Percentiles rank a stretch among this genome's conserved stretches.
Evolutionary conservation across 371 early-diverging fungal genomes (phyloP).

Genomic region (Mucor saturninus): DNA sequence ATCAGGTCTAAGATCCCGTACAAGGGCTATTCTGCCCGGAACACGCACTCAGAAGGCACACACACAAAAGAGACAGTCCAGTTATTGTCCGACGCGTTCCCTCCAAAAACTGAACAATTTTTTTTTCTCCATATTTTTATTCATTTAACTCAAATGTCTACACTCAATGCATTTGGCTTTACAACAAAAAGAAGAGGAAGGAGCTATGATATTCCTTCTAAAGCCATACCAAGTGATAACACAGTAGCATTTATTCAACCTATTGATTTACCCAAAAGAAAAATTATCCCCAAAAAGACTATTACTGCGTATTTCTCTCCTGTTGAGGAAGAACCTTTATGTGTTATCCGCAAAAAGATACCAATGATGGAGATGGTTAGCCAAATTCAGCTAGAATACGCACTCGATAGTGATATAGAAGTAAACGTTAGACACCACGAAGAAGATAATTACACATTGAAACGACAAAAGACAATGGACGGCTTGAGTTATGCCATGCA

Average conservation of each 20-base stretch:
- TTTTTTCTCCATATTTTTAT: not conserved
- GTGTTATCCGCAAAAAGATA: constrained; percentile 1
- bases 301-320: not conserved
- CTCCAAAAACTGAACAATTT: not conserved
- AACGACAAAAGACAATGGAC: constrained; percentile 5
- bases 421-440: not conserved
- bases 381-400: not conserved
- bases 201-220: not conserved
- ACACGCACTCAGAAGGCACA: no score
- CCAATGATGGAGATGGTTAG: not conserved
- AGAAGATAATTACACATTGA: not conserved
- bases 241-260: not conserved
- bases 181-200: constrained; percentile 3
- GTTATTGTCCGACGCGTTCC: not conserved
- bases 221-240: not conserved
- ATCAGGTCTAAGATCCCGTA: no score
- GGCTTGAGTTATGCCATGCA: constrained; percentile 4
- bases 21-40: no score
- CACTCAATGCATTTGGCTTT: constrained; percentile 12
- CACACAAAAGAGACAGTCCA: no score
- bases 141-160: constrained; percentile 6
- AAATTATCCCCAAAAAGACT: not conserved
- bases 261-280: not conserved
- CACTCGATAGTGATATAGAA: not conserved
- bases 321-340: not conserved